Conservation (phyloP, 495 filamentous ascomycete species). For the Hyaloscypha finlandica region DNA sequence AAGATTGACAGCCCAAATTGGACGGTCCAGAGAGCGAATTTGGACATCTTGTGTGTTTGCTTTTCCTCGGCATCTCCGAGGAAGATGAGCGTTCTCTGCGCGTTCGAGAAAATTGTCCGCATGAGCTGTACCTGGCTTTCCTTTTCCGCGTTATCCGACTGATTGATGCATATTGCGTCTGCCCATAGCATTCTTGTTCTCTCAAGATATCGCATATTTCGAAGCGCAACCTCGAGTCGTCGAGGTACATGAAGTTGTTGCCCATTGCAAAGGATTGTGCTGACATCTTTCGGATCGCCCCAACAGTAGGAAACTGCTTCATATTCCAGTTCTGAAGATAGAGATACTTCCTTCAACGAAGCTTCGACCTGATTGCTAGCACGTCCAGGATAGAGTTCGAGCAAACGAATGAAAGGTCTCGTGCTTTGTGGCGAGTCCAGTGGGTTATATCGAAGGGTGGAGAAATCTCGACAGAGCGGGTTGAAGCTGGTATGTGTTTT, state of each 20-base stretch:
- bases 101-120: conserved; percentile 39
- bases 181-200: conserved; percentile 35
- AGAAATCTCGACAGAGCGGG: background rate
- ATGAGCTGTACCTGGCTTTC: conserved; percentile 39
- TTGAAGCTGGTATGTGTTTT: background rate
- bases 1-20: conserved; percentile 5
- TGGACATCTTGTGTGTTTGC: conserved; percentile 3
- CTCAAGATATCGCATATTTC: conserved; percentile 32
- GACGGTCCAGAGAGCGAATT: conserved; percentile 5
- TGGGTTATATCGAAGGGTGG: background rate
- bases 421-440: background rate
- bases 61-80: conserved; percentile 33
- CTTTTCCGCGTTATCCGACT: conserved; percentile 37
- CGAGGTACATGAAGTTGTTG: conserved; percentile 28
- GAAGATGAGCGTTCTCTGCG: conserved; percentile 35
- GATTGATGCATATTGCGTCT: conserved; percentile 46
- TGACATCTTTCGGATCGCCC: conserved; percentile 30
- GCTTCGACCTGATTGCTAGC: background rate
- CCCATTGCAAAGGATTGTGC: conserved; percentile 32
- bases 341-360: background rate
- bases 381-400: background rate
- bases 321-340: conserved; percentile 21
- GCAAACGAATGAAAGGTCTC: conserved; percentile 6
- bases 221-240: conserved; percentile 35
- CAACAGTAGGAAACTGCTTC: conserved; percentile 44